A percentile compares a stretch with the other conserved stretches of the same genome.
These are phyloP conservation scores for Pythium periplocum DNA, from an alignment of 352 stramenopile genomes.

Conservation along the genomic window DNA sequence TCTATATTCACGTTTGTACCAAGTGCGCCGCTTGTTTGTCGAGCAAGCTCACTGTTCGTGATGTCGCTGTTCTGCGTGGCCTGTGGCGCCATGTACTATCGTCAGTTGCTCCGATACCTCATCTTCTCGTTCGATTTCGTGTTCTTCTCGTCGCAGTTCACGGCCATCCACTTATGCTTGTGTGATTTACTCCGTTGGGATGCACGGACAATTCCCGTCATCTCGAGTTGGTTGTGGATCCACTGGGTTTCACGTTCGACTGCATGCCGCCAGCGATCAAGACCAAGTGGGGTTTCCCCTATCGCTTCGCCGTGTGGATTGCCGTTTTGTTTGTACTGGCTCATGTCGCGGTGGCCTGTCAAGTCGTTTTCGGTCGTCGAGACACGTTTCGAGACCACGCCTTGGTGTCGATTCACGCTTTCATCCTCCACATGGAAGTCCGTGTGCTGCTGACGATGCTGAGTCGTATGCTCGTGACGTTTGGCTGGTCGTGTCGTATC, in stretches of 20 bases:
- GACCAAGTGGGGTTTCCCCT: conserved; percentile 1
- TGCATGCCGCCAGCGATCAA: conserved; percentile 15
- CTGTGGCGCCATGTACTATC: conserved; percentile 12
- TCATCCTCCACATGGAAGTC: neutral
- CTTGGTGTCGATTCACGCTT: too few relatives aligned
- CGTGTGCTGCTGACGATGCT: conserved; percentile 12
- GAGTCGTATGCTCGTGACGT: conserved; percentile 15
- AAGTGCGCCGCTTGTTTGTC: neutral
- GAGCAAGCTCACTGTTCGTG: neutral
- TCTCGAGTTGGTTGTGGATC: conserved; percentile 19
- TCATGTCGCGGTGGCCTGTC: neutral
- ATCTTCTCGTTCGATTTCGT: conserved; percentile 37
- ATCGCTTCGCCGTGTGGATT: conserved; percentile 10
- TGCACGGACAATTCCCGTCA: conserved; percentile 6
- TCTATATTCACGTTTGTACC: neutral
- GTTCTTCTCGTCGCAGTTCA: conserved; percentile 33
- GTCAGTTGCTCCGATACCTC: conserved; percentile 23
- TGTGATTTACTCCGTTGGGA: conserved; percentile 33
- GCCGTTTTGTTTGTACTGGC: conserved; percentile 1
- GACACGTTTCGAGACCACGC: too few relatives aligned
- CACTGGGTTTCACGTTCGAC: conserved; percentile 31
- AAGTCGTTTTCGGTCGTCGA: neutral
- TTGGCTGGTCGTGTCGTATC: too few relatives aligned
- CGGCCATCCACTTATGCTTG: conserved; percentile 19
- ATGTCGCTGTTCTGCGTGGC: neutral